Evolutionary conservation across 148 eudicot genomes (phyloP).

Genomic region (Heliamphora exappendiculata): DNA sequence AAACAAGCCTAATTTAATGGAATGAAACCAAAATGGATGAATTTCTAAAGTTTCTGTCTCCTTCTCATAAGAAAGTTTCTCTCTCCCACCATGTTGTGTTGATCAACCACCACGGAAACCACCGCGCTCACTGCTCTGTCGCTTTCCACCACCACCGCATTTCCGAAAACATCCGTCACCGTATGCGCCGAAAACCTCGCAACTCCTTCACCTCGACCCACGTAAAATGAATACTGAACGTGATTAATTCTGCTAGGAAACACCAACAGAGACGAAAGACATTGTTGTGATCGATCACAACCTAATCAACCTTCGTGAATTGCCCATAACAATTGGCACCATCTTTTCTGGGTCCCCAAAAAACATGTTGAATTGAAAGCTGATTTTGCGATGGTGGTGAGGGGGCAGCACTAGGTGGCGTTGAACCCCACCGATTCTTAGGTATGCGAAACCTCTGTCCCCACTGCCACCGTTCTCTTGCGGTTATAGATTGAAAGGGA

Average conservation of each 20-base stretch:
- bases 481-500: too few relatives aligned
- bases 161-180: slow-evolving; percentile 29
- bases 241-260: slow-evolving; percentile 34
- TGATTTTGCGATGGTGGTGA: too few relatives aligned
- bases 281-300: slow-evolving; percentile 32
- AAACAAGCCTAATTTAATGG: too few relatives aligned
- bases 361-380: too few relatives aligned
- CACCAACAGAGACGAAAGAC: slow-evolving; percentile 22
- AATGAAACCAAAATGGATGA: neutral
- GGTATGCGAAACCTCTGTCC: too few relatives aligned
- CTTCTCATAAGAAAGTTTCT: slow-evolving; percentile 8
- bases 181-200: slow-evolving; percentile 16
- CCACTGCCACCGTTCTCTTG: too few relatives aligned
- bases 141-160: slow-evolving; percentile 41
- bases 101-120: slow-evolving; percentile 39
- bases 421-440: too few relatives aligned
- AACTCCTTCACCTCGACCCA: slow-evolving; percentile 6
- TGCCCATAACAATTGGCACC: slow-evolving; percentile 25
- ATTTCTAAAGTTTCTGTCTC: neutral
- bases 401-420: too few relatives aligned
- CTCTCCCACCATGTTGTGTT: slow-evolving; percentile 31
- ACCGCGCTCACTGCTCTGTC: slow-evolving; percentile 22
- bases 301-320: slow-evolving; percentile 30
- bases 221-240: slow-evolving; percentile 28
- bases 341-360: slow-evolving; percentile 18